These are phyloP conservation scores for Euptelea pleiosperma DNA, from an alignment of 164 flowering plant species.

Conservation along the genomic window DNA sequence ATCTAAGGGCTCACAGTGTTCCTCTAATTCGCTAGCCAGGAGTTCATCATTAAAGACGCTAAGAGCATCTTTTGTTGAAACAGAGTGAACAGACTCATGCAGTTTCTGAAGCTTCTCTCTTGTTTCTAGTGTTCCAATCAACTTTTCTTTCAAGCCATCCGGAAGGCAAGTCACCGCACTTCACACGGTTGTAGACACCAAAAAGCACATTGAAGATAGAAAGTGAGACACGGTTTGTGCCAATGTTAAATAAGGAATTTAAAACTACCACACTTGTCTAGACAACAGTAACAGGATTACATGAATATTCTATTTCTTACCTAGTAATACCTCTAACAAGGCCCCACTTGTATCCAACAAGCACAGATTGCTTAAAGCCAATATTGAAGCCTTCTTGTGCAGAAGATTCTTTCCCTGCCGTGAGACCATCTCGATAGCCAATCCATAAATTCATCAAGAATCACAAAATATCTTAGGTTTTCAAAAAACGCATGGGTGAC, in stretches of 20 bases:
- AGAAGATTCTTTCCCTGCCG: slow-evolving; percentile 73
- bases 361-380: slow-evolving; percentile 74
- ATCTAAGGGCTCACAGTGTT: slow-evolving; percentile 16
- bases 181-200: slow-evolving; percentile 1
- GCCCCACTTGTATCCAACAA: slow-evolving; percentile 69
- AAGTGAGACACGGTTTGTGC: not conserved
- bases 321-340: slow-evolving; percentile 76
- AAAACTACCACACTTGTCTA: not conserved
- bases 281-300: not conserved
- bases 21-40: slow-evolving; percentile 19
- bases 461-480: not conserved
- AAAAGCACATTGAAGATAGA: slow-evolving; percentile 1
- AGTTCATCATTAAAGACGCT: slow-evolving; percentile 45
- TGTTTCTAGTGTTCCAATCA: slow-evolving; percentile 41
- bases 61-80: slow-evolving; percentile 55
- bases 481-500: not conserved
- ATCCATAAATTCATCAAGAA: slow-evolving; percentile 33
- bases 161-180: slow-evolving; percentile 73
- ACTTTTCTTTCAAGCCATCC: slow-evolving; percentile 45
- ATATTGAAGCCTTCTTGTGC: slow-evolving; percentile 82
- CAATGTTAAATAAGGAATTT: not conserved
- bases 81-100: slow-evolving; percentile 46
- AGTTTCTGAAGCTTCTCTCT: slow-evolving; percentile 40
- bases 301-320: slow-evolving; percentile 31
- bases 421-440: slow-evolving; percentile 86